Conservation (phyloP, 202 grass and related monocot species). For the Sporobolus alterniflorus region DNA sequence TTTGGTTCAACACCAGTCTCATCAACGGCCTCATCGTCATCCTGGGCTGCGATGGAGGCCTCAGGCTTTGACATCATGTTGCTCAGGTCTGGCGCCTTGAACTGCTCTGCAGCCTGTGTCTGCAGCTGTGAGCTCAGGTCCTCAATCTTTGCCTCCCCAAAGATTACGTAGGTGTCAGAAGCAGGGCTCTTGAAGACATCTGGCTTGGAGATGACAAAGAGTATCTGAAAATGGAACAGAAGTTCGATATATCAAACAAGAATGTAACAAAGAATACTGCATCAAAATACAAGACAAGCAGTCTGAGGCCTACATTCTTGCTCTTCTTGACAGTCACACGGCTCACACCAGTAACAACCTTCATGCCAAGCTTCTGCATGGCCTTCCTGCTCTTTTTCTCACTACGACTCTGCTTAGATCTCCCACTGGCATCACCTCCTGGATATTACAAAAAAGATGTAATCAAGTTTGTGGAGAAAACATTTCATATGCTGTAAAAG, state of each 20-base stretch:
- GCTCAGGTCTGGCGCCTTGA: slow-evolving; percentile 64
- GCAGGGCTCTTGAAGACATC: slow-evolving; percentile 81
- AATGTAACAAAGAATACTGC: neutral
- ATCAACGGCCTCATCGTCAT: slow-evolving; percentile 54
- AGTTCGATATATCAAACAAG: neutral
- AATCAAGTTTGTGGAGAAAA: neutral
- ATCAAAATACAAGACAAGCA: neutral
- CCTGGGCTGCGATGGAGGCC: slow-evolving; percentile 36
- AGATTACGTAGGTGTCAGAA: slow-evolving; percentile 75
- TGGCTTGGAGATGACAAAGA: slow-evolving; percentile 84
- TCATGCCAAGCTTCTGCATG: slow-evolving; percentile 85
- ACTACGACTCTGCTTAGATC: slow-evolving; percentile 77
- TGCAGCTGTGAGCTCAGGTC: slow-evolving; percentile 76
- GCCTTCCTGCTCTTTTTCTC: slow-evolving; percentile 91
- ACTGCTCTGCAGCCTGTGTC: slow-evolving; percentile 64
- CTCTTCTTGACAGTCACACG: slow-evolving; percentile 81
- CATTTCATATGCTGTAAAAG: neutral
- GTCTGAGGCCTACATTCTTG: slow-evolving; percentile 59
- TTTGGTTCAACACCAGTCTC: slow-evolving; percentile 58
- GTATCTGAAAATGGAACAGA: slow-evolving; percentile 32
- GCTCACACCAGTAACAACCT: slow-evolving; percentile 67
- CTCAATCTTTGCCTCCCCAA: slow-evolving; percentile 75
- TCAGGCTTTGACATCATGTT: slow-evolving; percentile 54
- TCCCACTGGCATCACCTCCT: slow-evolving; percentile 59
- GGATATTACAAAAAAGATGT: neutral